phyloP scores from a whole-genome alignment of 495 filamentous ascomycete genomes.

The Clohesyomyces aquaticus region DNA sequence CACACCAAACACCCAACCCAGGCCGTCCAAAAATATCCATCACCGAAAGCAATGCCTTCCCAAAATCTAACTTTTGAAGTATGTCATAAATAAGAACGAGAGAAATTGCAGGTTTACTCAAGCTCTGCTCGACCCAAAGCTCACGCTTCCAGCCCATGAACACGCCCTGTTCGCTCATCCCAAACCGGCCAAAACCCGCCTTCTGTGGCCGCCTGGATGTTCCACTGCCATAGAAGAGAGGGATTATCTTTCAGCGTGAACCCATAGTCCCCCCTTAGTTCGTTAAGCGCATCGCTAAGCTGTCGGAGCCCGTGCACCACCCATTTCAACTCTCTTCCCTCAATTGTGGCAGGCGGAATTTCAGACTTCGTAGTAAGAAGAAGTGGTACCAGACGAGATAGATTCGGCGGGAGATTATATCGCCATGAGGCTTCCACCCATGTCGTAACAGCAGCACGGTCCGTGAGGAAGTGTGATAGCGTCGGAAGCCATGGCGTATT shows the following conservation, averaged over 20 bases:
- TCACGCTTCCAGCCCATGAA: conserved; percentile 8
- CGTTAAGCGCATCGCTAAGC: conserved; percentile 25
- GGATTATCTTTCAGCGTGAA: conserved; percentile 24
- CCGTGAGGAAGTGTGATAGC: conserved; percentile 31
- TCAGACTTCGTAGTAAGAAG: conserved; percentile 16
- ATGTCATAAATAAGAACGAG: no score
- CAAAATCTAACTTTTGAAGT: background rate
- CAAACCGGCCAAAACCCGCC: conserved; percentile 24
- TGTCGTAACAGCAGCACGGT: conserved; percentile 23
- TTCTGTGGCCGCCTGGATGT: background rate
- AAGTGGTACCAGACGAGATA: conserved; percentile 32
- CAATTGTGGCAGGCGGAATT: conserved; percentile 27
- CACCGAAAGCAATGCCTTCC: background rate
- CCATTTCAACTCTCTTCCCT: conserved; percentile 24
- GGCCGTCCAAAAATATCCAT: no score
- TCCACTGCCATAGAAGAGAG: conserved; percentile 34
- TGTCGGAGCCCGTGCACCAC: conserved; percentile 23
- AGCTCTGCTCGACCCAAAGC: background rate
- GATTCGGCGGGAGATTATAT: conserved; percentile 32
- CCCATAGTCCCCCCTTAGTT: conserved; percentile 25
- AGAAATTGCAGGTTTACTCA: background rate
- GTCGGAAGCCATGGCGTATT: conserved; percentile 24
- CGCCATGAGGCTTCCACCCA: conserved; percentile 39
- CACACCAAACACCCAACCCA: no score
- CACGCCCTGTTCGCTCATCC: conserved; percentile 24